Evolutionary conservation across 2,329 filamentous ascomycete genomes (phyloP).

Genomic region (Arthrobotrys sphaeroides): DNA sequence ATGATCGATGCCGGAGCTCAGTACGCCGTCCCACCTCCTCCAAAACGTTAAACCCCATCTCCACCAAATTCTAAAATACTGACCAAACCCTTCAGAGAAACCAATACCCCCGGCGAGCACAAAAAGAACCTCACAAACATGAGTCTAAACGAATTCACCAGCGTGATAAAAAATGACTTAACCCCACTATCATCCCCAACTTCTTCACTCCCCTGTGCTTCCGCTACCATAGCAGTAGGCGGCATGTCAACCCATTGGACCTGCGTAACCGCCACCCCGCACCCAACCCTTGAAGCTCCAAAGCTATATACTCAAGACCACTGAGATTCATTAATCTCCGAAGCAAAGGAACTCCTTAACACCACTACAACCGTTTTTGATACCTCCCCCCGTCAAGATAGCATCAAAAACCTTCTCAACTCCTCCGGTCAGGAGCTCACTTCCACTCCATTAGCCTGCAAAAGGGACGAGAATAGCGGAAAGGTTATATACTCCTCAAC

Average conservation of each 20-base stretch:
- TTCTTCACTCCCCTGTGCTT: slow-evolving; percentile 31
- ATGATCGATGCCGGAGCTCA: slow-evolving; percentile 58
- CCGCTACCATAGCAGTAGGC: slow-evolving; percentile 56
- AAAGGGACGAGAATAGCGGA: slow-evolving; percentile 33
- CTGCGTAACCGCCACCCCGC: slow-evolving; percentile 53
- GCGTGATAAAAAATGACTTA: slow-evolving; percentile 16
- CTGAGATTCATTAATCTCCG: slow-evolving; percentile 18
- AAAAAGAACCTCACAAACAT: slow-evolving; percentile 56
- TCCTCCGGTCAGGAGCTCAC: slow-evolving; percentile 11
- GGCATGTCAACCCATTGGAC: slow-evolving; percentile 59
- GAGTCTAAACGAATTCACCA: slow-evolving; percentile 27
- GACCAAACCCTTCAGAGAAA: slow-evolving; percentile 48
- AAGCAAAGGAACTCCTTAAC: slow-evolving; percentile 29
- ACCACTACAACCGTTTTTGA: slow-evolving; percentile 44
- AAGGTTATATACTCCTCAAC: slow-evolving; percentile 56
- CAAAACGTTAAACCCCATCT: no score
- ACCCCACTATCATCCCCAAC: slow-evolving; percentile 24
- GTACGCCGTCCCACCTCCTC: slow-evolving; percentile 33
- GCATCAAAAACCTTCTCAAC: slow-evolving; percentile 34
- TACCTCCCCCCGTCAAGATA: slow-evolving; percentile 38
- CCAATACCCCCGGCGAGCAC: slow-evolving; percentile 54
- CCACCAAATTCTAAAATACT: not conserved
- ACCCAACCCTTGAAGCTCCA: slow-evolving; percentile 43
- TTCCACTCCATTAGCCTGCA: slow-evolving; percentile 55
- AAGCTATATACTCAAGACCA: slow-evolving; percentile 54